phyloP scores from a whole-genome alignment of 169 alveolate species.

The Plasmodium vinckei region DNA sequence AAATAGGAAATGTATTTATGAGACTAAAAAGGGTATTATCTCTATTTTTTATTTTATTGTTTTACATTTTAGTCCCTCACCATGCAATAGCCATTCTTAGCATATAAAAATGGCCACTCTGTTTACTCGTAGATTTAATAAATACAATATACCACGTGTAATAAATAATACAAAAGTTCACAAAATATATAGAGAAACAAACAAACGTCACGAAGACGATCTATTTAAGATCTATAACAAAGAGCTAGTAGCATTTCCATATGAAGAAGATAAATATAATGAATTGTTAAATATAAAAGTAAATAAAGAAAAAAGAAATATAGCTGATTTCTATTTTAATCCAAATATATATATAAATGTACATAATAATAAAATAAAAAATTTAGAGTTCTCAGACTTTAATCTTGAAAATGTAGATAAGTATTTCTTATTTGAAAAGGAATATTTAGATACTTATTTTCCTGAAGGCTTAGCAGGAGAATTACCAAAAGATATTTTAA shows the following conservation, averaged over 20 bases:
- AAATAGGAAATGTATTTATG: too few species aligned
- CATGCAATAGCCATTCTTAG: too few species aligned
- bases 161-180: slow-evolving; percentile 51
- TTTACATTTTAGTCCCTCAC: too few species aligned
- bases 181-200: slow-evolving; percentile 46
- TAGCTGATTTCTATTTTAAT: slow-evolving; percentile 50
- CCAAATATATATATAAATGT: slow-evolving; percentile 60
- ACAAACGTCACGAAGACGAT: slow-evolving; percentile 32
- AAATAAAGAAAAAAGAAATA: slow-evolving; percentile 23
- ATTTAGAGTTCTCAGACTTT: slow-evolving; percentile 32
- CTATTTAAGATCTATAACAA: slow-evolving; percentile 54
- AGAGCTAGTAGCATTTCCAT: slow-evolving; percentile 71
- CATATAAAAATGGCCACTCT: background rate
- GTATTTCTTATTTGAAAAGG: slow-evolving; percentile 56
- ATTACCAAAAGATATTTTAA: slow-evolving; percentile 54
- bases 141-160: slow-evolving; percentile 56
- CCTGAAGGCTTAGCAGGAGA: slow-evolving; percentile 73
- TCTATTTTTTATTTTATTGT: too few species aligned
- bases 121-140: slow-evolving; percentile 37
- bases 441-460: slow-evolving; percentile 51
- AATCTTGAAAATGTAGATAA: slow-evolving; percentile 48
- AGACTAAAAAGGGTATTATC: too few species aligned
- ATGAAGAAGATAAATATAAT: slow-evolving; percentile 65
- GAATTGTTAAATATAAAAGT: slow-evolving; percentile 46
- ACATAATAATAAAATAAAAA: slow-evolving; percentile 29